These are phyloP conservation scores for Lotmaria passim DNA, from an alignment of 208 protist genomes.

Conservation along the genomic window DNA sequence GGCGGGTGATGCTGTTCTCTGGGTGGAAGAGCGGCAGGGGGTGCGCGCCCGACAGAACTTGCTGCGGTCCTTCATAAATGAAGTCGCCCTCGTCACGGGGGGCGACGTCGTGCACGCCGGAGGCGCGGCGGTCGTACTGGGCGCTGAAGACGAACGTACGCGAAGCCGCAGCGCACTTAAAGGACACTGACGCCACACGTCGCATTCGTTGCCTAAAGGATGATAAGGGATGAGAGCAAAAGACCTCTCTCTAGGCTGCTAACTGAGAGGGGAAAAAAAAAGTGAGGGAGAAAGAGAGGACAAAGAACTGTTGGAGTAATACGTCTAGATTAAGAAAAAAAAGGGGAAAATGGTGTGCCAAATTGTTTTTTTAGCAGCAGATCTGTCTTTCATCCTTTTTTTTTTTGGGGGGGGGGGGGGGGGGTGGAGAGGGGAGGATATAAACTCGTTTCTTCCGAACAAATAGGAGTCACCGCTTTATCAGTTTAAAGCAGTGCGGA, in stretches of 20 bases:
- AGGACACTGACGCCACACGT: background rate
- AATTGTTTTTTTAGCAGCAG: too few relatives aligned
- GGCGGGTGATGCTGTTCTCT: constrained; percentile 77
- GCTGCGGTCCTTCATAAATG: constrained; percentile 65
- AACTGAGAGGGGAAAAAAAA: constrained; percentile 1
- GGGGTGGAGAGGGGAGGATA: too few relatives aligned
- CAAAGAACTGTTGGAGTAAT: too few relatives aligned
- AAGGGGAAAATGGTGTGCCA: too few relatives aligned
- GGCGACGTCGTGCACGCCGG: constrained; percentile 84
- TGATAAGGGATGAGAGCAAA: background rate
- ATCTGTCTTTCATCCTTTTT: too few relatives aligned
- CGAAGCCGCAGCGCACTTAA: background rate
- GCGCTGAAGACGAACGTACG: constrained; percentile 59
- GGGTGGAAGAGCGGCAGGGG: constrained; percentile 81
- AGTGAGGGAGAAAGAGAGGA: background rate
- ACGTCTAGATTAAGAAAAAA: too few relatives aligned
- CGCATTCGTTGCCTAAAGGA: background rate
- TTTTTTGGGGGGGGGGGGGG: too few relatives aligned
- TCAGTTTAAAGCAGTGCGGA: too few relatives aligned
- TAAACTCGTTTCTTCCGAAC: too few relatives aligned
- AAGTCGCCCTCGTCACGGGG: constrained; percentile 85
- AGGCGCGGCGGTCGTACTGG: constrained; percentile 75
- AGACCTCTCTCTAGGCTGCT: background rate
- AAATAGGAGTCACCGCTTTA: too few relatives aligned
- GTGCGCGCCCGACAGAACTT: constrained; percentile 82